Conservation (phyloP, 352 stramenopile genomes). For the Globisporangium radiosum region DNA sequence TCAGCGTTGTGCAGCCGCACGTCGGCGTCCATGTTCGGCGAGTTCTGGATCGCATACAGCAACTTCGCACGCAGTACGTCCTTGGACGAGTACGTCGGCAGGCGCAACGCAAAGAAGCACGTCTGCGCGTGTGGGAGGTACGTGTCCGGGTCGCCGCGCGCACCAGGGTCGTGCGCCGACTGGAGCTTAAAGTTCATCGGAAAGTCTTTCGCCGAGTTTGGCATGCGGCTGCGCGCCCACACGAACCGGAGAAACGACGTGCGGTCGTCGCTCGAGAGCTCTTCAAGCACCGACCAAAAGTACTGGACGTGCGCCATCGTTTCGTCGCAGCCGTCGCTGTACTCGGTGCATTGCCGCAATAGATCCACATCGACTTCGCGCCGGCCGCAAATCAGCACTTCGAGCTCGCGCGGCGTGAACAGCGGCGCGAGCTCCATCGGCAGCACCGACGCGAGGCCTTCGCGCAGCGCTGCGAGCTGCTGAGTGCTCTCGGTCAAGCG, state of each 20-base stretch:
- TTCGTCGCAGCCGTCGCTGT: conserved; percentile 92
- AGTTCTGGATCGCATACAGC: conserved; percentile 94
- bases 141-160: conserved; percentile 68
- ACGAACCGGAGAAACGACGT: conserved; percentile 97
- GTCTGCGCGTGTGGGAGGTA: conserved; percentile 98
- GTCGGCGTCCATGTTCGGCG: conserved; percentile 94
- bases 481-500: conserved; percentile 76
- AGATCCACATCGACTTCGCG: conserved; percentile 96
- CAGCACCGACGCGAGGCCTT: conserved; percentile 91
- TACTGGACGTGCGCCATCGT: conserved; percentile 85
- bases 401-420: conserved; percentile 95
- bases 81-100: conserved; percentile 93
- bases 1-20: conserved; percentile 88
- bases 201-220: conserved; percentile 96
- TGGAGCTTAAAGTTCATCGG: conserved; percentile 93
- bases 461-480: conserved; percentile 67
- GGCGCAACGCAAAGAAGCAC: conserved; percentile 97
- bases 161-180: conserved; percentile 45
- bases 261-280: conserved; percentile 93
- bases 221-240: conserved; percentile 95
- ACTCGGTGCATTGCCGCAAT: conserved; percentile 94
- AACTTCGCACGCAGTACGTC: conserved; percentile 83
- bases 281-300: conserved; percentile 96
- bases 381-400: conserved; percentile 95
- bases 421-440: conserved; percentile 94